A percentile compares a stretch with the other conserved stretches of the same genome.
Evolutionary conservation across 2,329 filamentous ascomycete species (phyloP).

Genomic region (Penicillium verrucosum): DNA sequence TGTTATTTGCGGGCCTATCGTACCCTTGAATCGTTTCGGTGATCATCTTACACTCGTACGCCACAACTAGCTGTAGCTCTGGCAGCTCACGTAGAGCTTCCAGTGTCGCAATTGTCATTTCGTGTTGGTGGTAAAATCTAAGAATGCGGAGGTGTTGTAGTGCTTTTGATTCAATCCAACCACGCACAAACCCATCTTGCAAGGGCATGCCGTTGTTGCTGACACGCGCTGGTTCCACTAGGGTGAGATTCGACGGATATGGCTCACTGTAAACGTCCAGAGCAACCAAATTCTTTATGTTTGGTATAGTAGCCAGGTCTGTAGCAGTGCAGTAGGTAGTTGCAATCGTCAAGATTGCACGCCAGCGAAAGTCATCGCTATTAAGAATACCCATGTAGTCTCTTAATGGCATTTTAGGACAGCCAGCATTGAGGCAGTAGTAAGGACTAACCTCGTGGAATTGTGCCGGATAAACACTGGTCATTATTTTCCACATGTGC

Average conservation of each 20-base stretch:
- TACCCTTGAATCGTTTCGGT: slow-evolving; percentile 1
- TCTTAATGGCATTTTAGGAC: slow-evolving; percentile 29
- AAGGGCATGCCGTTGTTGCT: slow-evolving; percentile 21
- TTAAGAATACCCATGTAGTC: slow-evolving; percentile 38
- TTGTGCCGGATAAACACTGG: slow-evolving; percentile 35
- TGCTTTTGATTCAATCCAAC: slow-evolving; percentile 41
- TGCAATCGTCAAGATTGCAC: slow-evolving; percentile 34
- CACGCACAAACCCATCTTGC: slow-evolving; percentile 40
- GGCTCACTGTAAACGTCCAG: slow-evolving; percentile 35
- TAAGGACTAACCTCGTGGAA: slow-evolving; percentile 30
- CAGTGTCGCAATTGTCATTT: slow-evolving; percentile 33
- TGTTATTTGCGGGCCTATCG: background rate
- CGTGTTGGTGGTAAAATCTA: slow-evolving; percentile 32
- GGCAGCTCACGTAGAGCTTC: slow-evolving; percentile 36
- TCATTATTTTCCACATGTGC: slow-evolving; percentile 45
- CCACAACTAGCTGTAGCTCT: slow-evolving; percentile 34
- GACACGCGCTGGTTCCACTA: slow-evolving; percentile 9
- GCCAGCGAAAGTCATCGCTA: slow-evolving; percentile 34
- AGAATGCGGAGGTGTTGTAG: slow-evolving; percentile 41
- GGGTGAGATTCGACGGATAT: slow-evolving; percentile 4
- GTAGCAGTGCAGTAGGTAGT: slow-evolving; percentile 29
- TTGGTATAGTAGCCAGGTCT: slow-evolving; percentile 40
- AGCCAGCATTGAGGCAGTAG: slow-evolving; percentile 32
- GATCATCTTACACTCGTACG: slow-evolving; percentile 32
- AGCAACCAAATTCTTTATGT: slow-evolving; percentile 40